phyloP scores from a whole-genome alignment of 192 early-diverging fungal genomes.

The Linnemannia elongata region DNA sequence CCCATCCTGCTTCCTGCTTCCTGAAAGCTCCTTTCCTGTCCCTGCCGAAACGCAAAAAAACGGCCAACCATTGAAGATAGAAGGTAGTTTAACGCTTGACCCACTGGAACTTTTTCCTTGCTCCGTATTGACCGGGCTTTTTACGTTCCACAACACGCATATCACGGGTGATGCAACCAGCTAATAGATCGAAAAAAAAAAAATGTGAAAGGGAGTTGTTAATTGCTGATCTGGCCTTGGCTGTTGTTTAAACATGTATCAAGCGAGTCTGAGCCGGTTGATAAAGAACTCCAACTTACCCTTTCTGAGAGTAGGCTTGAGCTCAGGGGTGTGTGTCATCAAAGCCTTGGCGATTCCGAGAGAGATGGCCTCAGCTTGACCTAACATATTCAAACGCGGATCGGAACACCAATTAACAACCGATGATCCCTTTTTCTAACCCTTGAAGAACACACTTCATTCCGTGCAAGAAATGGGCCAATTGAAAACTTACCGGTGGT shows the following conservation, averaged over 20 bases:
- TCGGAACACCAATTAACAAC: neutral
- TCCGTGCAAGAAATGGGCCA: neutral
- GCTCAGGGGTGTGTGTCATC: slow-evolving; percentile 70
- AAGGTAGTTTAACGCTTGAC: slow-evolving; percentile 56
- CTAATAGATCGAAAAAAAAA: slow-evolving; percentile 39
- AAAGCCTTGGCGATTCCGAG: slow-evolving; percentile 85
- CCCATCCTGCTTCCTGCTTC: neutral
- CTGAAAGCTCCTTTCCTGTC: neutral
- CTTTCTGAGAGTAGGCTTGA: slow-evolving; percentile 68
- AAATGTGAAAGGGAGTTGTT: neutral
- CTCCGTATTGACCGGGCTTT: slow-evolving; percentile 95
- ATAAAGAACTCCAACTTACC: slow-evolving; percentile 45
- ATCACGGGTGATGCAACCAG: slow-evolving; percentile 73
- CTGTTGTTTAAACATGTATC: neutral
- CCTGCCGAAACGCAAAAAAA: neutral
- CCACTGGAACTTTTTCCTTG: slow-evolving; percentile 77
- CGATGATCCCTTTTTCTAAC: neutral
- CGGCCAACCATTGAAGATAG: neutral
- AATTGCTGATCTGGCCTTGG: neutral
- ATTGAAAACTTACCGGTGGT: slow-evolving; percentile 64
- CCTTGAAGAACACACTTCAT: neutral
- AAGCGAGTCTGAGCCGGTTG: neutral
- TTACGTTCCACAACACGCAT: slow-evolving; percentile 92
- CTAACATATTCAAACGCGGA: slow-evolving; percentile 31
- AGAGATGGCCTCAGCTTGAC: slow-evolving; percentile 90